Conservation (phyloP, 2,329 filamentous ascomycete genomes). For the Volutella citrinella region DNA sequence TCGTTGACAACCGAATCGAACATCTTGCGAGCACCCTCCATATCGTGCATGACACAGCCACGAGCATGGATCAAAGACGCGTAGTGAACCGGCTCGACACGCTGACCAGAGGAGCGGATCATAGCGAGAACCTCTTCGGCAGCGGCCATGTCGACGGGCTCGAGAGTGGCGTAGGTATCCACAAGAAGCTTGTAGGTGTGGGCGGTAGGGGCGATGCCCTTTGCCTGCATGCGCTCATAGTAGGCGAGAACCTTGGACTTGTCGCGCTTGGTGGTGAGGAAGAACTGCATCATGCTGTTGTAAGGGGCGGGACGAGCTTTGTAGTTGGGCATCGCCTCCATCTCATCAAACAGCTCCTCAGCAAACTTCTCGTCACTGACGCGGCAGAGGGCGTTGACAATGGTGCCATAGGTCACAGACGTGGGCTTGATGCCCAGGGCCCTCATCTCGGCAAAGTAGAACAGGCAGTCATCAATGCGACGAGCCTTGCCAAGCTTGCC, state of each 20-base stretch:
- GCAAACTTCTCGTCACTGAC: slow-evolving; percentile 98
- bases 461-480: slow-evolving; percentile 95
- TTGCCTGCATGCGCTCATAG: slow-evolving; percentile 89
- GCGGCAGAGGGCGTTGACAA: slow-evolving; percentile 95
- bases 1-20: slow-evolving; percentile 80
- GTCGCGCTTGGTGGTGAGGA: slow-evolving; percentile 95
- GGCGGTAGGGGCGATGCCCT: slow-evolving; percentile 83
- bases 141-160: slow-evolving; percentile 83
- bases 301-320: slow-evolving; percentile 96
- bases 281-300: slow-evolving; percentile 99
- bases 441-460: slow-evolving; percentile 98
- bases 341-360: slow-evolving; percentile 97
- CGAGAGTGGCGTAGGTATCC: slow-evolving; percentile 90
- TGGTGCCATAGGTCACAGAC: slow-evolving; percentile 95
- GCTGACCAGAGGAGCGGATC: slow-evolving; percentile 71
- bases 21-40: slow-evolving; percentile 74
- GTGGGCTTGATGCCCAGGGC: slow-evolving; percentile 89
- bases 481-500: slow-evolving; percentile 97
- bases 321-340: slow-evolving; percentile 99
- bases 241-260: slow-evolving; percentile 90
- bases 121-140: slow-evolving; percentile 79
- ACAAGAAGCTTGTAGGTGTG: slow-evolving; percentile 98
- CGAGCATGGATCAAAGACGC: slow-evolving; percentile 94
- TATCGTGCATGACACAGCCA: slow-evolving; percentile 89
- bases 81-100: slow-evolving; percentile 90